A percentile compares a stretch with the other conserved stretches of the same genome.
Evolutionary conservation across 495 filamentous ascomycete species (phyloP).

Genomic region (Hypoxylon fuscum): DNA sequence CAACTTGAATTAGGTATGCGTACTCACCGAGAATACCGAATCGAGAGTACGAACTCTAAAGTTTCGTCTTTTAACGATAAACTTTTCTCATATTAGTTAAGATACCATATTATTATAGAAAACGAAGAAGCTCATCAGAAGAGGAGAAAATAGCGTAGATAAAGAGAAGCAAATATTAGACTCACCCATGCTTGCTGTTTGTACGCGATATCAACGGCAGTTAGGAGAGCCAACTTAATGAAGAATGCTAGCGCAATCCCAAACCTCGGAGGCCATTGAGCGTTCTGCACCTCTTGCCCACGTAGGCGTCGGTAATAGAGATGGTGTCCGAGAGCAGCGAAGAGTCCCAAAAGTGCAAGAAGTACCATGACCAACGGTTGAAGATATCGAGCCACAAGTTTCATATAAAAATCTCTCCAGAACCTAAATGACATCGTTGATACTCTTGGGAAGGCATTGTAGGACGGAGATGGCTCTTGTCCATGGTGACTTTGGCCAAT

Average conservation of each 20-base stretch:
- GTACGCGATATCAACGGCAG: neutral
- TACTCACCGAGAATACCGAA: neutral
- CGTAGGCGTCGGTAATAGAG: slow-evolving; percentile 4
- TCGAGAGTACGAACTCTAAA: neutral
- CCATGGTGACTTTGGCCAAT: neutral
- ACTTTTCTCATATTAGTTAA: neutral
- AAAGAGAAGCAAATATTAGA: neutral
- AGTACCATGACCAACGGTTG: neutral
- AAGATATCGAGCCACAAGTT: neutral
- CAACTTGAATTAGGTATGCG: neutral
- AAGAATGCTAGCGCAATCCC: neutral
- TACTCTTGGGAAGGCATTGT: neutral
- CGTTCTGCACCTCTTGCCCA: neutral
- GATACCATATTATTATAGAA: neutral
- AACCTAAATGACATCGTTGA: neutral
- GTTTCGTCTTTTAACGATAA: neutral
- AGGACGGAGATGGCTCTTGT: neutral
- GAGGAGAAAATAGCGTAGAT: no score
- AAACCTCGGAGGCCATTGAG: slow-evolving; percentile 1
- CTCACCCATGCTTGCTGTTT: neutral
- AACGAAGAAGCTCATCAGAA: no score
- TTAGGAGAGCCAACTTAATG: neutral
- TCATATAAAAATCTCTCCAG: neutral
- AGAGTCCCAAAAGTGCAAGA: neutral
- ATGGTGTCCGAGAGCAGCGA: slow-evolving; percentile 3